Conservation (phyloP, 208 protist species). For the Spongospora subterranea region DNA sequence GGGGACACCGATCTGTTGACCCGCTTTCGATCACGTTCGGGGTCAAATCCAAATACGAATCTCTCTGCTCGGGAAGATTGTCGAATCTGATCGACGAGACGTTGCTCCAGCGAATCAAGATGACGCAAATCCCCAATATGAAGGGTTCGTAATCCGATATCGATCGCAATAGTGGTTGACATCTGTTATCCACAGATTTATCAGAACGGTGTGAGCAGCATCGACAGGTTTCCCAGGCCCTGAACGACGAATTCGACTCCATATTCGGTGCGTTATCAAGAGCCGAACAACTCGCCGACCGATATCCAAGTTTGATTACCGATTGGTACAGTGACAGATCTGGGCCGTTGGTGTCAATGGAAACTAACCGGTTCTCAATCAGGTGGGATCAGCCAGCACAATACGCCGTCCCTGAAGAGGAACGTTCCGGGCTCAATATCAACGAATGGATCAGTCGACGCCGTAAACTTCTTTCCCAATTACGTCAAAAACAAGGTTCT, state of each 20-base stretch:
- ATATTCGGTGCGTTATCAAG: neutral
- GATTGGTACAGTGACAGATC: neutral
- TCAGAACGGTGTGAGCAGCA: neutral
- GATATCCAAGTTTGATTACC: neutral
- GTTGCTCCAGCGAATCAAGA: neutral
- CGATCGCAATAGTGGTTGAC: neutral
- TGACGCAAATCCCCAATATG: neutral
- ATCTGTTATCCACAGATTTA: neutral
- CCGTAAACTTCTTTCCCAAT: neutral
- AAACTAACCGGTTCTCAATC: neutral
- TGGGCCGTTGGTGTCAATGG: neutral
- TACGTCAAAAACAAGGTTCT: neutral
- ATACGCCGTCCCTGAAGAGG: neutral
- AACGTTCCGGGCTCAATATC: neutral
- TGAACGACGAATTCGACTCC: neutral
- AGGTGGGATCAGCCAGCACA: neutral
- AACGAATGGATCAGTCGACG: neutral
- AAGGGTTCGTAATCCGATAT: neutral
- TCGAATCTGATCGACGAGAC: neutral
- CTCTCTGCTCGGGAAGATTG: neutral
- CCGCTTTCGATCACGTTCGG: neutral
- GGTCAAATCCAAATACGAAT: neutral
- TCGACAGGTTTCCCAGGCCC: neutral
- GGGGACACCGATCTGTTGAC: neutral
- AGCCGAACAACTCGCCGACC: neutral